Conservation (phyloP, 768 basidiomycete genomes). For the Kwoniella dejecticola region DNA sequence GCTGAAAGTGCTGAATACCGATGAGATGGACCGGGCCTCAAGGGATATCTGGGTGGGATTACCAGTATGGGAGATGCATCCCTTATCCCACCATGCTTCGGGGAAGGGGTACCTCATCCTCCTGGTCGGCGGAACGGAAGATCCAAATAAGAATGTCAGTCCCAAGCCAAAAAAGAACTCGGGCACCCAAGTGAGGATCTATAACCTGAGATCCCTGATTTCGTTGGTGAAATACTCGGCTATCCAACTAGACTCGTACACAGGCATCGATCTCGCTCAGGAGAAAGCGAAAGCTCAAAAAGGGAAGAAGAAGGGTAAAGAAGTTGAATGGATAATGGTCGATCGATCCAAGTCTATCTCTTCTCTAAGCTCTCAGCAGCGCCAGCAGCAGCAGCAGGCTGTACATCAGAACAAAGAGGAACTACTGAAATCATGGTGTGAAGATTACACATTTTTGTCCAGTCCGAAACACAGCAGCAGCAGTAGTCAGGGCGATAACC, state of each 20-base stretch:
- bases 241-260: constrained; percentile 2
- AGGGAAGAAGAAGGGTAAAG: constrained; percentile 4
- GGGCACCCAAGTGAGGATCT: constrained; percentile 22
- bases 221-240: constrained; percentile 27
- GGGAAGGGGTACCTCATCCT: constrained; percentile 19
- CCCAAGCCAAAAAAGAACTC: constrained; percentile 17
- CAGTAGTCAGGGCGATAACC: neutral
- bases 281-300: neutral
- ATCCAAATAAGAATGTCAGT: constrained; percentile 2
- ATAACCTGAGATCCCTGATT: constrained; percentile 21
- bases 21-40: constrained; percentile 1
- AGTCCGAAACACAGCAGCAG: too few relatives aligned
- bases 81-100: constrained; percentile 3
- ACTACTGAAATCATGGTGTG: constrained; percentile 2
- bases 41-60: constrained; percentile 28
- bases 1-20: constrained; percentile 20
- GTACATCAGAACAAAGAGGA: neutral
- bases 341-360: constrained; percentile 4
- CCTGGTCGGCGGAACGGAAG: constrained; percentile 26
- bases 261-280: neutral
- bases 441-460: constrained; percentile 9
- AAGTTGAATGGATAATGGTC: constrained; percentile 12
- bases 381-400: too few relatives aligned
- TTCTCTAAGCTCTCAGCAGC: neutral
- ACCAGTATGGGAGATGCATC: constrained; percentile 32